Evolutionary conservation across 768 basidiomycete genomes (phyloP).

Genomic region (Podaxis sp.): DNA sequence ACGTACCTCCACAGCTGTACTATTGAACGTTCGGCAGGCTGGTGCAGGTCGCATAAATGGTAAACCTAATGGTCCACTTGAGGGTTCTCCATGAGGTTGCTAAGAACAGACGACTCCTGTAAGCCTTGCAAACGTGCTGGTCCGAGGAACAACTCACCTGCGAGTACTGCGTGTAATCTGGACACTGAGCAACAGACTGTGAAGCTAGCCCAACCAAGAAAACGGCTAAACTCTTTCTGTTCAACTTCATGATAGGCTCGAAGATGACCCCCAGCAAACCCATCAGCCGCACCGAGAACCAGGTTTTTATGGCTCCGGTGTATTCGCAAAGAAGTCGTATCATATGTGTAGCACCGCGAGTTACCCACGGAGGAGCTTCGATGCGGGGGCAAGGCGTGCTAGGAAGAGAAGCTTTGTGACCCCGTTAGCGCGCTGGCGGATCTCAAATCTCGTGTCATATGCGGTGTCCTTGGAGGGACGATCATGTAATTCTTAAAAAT

Average conservation of each 20-base stretch:
- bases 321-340: conserved; percentile 2
- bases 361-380: conserved; percentile 8
- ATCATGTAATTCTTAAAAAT: not conserved
- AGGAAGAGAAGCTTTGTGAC: not conserved
- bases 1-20: conserved; percentile 67
- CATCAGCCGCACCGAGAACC: not conserved
- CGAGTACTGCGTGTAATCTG: conserved; percentile 62
- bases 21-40: conserved; percentile 75
- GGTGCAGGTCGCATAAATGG: conserved; percentile 74
- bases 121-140: conserved; percentile 6
- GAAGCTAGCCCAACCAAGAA: conserved; percentile 25
- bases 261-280: not conserved
- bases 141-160: conserved; percentile 33
- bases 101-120: conserved; percentile 23
- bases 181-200: conserved; percentile 45
- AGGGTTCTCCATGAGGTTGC: conserved; percentile 60
- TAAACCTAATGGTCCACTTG: conserved; percentile 57
- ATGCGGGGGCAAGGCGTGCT: conserved; percentile 10
- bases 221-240: conserved; percentile 18
- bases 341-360: conserved; percentile 8
- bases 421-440: not conserved
- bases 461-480: not conserved
- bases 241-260: conserved; percentile 21
- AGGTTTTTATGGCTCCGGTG: conserved; percentile 5
- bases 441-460: not conserved